Conservation (phyloP, 352 stramenopile species). For the Salisapilia sapeloensis region DNA sequence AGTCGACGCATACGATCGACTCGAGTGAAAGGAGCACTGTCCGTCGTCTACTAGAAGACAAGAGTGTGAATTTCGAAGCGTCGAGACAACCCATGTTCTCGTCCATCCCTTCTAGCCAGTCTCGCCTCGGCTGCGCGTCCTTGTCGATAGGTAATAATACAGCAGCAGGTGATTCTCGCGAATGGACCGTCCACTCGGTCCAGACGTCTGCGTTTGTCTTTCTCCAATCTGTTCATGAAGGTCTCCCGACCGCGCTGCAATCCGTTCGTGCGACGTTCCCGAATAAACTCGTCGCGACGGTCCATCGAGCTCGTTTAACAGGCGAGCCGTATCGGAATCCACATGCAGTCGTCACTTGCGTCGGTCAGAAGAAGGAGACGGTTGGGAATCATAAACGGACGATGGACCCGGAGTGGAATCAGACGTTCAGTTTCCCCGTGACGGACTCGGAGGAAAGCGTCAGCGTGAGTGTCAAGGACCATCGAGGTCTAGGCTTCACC, state of each 20-base stretch:
- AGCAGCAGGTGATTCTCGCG: no score
- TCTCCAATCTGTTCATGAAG: slow-evolving; percentile 52
- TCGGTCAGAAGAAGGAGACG: slow-evolving; percentile 77
- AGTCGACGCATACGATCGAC: slow-evolving; percentile 55
- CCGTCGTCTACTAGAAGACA: slow-evolving; percentile 40
- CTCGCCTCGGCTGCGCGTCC: slow-evolving; percentile 50
- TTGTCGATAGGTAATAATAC: slow-evolving; percentile 69
- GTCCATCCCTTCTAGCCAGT: slow-evolving; percentile 52
- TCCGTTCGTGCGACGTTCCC: slow-evolving; percentile 73
- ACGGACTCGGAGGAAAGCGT: slow-evolving; percentile 55
- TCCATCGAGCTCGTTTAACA: slow-evolving; percentile 66
- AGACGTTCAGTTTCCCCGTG: slow-evolving; percentile 79
- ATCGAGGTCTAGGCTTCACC: slow-evolving; percentile 47
- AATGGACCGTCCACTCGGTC: slow-evolving; percentile 75
- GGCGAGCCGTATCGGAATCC: slow-evolving; percentile 80
- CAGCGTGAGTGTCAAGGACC: slow-evolving; percentile 54
- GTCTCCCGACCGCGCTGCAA: slow-evolving; percentile 54
- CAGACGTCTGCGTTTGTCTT: slow-evolving; percentile 81
- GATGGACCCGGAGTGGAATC: slow-evolving; percentile 83
- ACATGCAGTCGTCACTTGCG: slow-evolving; percentile 60
- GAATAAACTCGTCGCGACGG: slow-evolving; percentile 82
- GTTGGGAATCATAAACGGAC: slow-evolving; percentile 77
- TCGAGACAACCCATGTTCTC: slow-evolving; percentile 75
- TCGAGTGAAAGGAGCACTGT: slow-evolving; percentile 30
- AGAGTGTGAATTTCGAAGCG: slow-evolving; percentile 72